Evolutionary conservation across 805 yeast genomes (phyloP).

Genomic region (Debaryomyces prosopidis): DNA sequence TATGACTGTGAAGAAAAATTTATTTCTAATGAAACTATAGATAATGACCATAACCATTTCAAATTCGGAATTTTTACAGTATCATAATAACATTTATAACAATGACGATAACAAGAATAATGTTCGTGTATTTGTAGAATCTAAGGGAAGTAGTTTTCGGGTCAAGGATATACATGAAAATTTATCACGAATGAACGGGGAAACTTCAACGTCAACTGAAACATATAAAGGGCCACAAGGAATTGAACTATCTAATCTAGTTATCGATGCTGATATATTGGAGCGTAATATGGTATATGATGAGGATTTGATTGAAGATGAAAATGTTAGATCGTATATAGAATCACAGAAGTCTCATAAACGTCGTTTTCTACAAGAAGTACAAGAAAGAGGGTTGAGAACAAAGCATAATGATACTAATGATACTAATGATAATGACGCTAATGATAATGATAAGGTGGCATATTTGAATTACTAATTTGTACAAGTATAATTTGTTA

Average conservation of each 20-base stretch:
- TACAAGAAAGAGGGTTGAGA: slow-evolving; percentile 17
- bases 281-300: slow-evolving; percentile 9
- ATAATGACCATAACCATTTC: slow-evolving; percentile 8
- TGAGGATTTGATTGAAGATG: slow-evolving; percentile 10
- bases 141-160: neutral
- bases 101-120: neutral
- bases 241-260: slow-evolving; percentile 13
- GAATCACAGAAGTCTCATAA: slow-evolving; percentile 19
- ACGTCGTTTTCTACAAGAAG: slow-evolving; percentile 23
- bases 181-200: neutral
- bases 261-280: slow-evolving; percentile 19
- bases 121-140: neutral
- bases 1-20: neutral
- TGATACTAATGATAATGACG: neutral
- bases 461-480: slow-evolving; percentile 6
- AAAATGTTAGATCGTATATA: slow-evolving; percentile 11
- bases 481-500: neutral
- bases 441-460: neutral
- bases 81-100: slow-evolving; percentile 13
- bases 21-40: neutral
- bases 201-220: neutral
- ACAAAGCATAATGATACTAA: neutral
- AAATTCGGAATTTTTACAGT: slow-evolving; percentile 14
- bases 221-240: neutral
- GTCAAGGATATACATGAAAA: slow-evolving; percentile 1